Conservation (phyloP, 352 stramenopile species). For the Phytophthora idaei region DNA sequence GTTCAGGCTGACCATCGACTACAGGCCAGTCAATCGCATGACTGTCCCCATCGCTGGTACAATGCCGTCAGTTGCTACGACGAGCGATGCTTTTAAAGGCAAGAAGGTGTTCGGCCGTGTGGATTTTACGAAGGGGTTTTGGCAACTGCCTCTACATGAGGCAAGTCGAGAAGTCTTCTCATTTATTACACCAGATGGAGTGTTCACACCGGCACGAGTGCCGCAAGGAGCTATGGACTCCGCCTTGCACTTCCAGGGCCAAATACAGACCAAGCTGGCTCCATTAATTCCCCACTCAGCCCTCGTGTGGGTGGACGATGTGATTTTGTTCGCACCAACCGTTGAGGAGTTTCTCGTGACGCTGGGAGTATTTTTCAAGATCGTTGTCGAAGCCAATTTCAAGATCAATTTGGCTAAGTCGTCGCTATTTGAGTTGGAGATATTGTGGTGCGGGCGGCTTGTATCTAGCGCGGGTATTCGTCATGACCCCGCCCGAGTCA, state of each 20-base stretch:
- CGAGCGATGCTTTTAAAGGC: not conserved
- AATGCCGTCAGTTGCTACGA: slow-evolving; percentile 12
- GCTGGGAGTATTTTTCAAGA: slow-evolving; percentile 16
- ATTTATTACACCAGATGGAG: slow-evolving; percentile 24
- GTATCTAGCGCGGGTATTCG: slow-evolving; percentile 12
- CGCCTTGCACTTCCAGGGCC: not conserved
- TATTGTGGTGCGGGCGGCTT: slow-evolving; percentile 27
- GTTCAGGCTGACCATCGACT: slow-evolving; percentile 5
- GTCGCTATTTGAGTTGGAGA: slow-evolving; percentile 15
- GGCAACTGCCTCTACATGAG: slow-evolving; percentile 21
- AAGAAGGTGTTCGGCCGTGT: slow-evolving; percentile 11
- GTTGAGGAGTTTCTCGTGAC: slow-evolving; percentile 3
- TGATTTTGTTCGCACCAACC: slow-evolving; percentile 20
- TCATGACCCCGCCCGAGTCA: slow-evolving; percentile 13
- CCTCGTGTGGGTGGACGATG: slow-evolving; percentile 36
- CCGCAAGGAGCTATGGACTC: slow-evolving; percentile 9
- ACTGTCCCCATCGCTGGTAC: slow-evolving; percentile 12
- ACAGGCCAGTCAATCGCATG: slow-evolving; percentile 6
- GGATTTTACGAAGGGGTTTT: slow-evolving; percentile 34
- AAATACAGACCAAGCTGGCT: not conserved
- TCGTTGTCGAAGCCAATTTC: slow-evolving; percentile 9
- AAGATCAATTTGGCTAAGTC: slow-evolving; percentile 30
- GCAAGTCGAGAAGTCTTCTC: slow-evolving; percentile 18
- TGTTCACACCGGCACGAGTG: slow-evolving; percentile 16
- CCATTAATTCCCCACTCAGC: slow-evolving; percentile 11